These are phyloP conservation scores for Pezicula radicicola DNA, from an alignment of 2,329 filamentous ascomycete species.

Conservation along the genomic window DNA sequence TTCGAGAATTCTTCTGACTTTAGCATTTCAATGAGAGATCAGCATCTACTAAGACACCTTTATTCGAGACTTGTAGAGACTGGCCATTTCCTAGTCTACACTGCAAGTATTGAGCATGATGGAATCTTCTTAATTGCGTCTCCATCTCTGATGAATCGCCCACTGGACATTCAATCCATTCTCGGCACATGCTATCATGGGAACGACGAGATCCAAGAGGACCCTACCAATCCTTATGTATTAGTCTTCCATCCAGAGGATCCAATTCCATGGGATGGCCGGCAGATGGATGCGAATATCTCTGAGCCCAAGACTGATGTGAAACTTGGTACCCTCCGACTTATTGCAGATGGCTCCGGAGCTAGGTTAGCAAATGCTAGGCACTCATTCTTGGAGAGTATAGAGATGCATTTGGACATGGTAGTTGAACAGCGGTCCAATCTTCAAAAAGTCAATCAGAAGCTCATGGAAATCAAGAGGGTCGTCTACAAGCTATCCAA, in stretches of 20 bases:
- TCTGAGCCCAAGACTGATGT: conserved; percentile 80
- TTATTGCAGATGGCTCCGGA: conserved; percentile 86
- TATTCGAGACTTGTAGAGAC: conserved; percentile 78
- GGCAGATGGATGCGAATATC: conserved; percentile 67
- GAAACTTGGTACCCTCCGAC: conserved; percentile 78
- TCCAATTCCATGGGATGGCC: conserved; percentile 76
- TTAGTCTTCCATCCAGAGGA: conserved; percentile 82
- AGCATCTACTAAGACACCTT: conserved; percentile 69
- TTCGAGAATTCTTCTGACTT: conserved; percentile 98
- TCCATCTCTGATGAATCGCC: conserved; percentile 69
- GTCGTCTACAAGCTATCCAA: conserved; percentile 96
- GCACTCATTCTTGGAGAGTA: conserved; percentile 70
- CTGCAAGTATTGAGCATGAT: conserved; percentile 65
- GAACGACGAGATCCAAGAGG: conserved; percentile 68
- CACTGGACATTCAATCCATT: conserved; percentile 80
- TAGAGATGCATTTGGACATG: conserved; percentile 82
- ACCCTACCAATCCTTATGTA: conserved; percentile 78
- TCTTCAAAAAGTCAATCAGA: conserved; percentile 84
- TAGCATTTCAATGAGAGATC: conserved; percentile 69
- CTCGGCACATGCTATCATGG: conserved; percentile 76
- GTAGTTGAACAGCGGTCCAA: conserved; percentile 92
- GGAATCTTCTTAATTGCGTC: conserved; percentile 84
- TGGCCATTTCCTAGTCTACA: conserved; percentile 84
- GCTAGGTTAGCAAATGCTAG: conserved; percentile 77
- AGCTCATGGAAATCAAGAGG: conserved; percentile 90